Conservation (phyloP, 495 filamentous ascomycete species). For the Cenococcum geophilum region DNA sequence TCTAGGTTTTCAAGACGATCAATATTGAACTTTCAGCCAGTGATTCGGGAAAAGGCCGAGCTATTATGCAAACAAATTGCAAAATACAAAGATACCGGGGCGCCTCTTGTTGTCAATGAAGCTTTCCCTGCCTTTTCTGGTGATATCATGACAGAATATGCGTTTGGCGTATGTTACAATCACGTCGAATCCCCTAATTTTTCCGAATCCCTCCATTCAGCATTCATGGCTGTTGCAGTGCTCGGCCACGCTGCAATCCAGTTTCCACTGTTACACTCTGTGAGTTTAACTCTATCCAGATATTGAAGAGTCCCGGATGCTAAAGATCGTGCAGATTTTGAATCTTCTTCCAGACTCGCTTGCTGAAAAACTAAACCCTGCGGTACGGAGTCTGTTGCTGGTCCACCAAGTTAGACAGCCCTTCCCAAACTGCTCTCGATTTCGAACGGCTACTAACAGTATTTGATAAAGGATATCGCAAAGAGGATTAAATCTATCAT, state of each 20-base stretch:
- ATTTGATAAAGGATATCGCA: neutral
- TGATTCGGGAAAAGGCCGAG: neutral
- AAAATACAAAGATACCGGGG: neutral
- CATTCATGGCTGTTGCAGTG: neutral
- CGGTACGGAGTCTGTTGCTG: neutral
- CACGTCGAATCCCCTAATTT: neutral
- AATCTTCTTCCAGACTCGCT: neutral
- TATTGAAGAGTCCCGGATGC: neutral
- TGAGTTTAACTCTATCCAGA: neutral
- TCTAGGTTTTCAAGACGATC: neutral
- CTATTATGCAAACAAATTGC: neutral
- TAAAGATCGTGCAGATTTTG: neutral
- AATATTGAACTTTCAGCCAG: neutral
- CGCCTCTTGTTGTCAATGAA: neutral
- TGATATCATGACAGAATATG: neutral
- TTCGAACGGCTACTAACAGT: neutral
- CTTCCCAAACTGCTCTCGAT: neutral
- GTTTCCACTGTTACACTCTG: neutral
- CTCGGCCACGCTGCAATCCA: neutral
- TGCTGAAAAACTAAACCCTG: neutral
- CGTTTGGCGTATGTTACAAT: conserved; percentile 2
- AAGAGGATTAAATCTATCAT: neutral
- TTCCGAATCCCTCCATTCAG: neutral
- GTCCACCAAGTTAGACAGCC: neutral
- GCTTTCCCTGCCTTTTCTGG: neutral